Conservation (phyloP, 345 rosid species). For the Excoecaria agallocha region DNA sequence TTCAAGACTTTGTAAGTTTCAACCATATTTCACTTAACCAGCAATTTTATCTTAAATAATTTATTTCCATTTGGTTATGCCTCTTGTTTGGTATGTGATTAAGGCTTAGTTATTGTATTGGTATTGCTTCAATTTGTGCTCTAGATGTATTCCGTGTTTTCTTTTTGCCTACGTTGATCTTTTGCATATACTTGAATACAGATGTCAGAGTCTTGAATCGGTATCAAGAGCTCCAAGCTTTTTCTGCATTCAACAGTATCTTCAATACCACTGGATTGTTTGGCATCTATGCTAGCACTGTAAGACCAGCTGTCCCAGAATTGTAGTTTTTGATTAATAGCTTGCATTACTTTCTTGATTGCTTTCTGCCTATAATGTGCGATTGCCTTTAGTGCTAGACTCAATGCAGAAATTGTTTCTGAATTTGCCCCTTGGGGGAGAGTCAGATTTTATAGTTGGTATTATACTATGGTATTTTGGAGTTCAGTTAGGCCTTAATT, state of each 20-base stretch:
- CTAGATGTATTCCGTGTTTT: neutral
- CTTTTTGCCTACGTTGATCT: constrained; percentile 2
- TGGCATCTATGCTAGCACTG: constrained; percentile 75
- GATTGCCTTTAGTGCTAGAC: neutral
- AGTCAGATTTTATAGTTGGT: neutral
- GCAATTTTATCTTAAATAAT: neutral
- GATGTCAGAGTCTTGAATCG: constrained; percentile 74
- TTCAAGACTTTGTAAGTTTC: constrained; percentile 78
- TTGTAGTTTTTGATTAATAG: neutral
- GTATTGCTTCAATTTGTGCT: neutral
- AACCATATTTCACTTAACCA: neutral
- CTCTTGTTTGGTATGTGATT: neutral
- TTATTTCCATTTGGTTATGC: neutral
- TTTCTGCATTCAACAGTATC: constrained; percentile 82
- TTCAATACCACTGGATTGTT: constrained; percentile 70
- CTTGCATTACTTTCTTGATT: neutral
- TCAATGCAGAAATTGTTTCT: neutral
- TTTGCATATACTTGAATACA: constrained; percentile 34
- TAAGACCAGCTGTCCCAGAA: constrained; percentile 33
- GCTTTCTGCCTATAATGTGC: neutral
- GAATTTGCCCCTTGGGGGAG: neutral
- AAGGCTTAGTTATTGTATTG: no score
- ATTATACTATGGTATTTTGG: neutral
- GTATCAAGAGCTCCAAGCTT: constrained; percentile 66
- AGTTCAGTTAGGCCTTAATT: neutral